Base-by-base conservation (phyloP, 176 grass and related monocot species). In the barley (Hordeum vulgare) region DNA sequence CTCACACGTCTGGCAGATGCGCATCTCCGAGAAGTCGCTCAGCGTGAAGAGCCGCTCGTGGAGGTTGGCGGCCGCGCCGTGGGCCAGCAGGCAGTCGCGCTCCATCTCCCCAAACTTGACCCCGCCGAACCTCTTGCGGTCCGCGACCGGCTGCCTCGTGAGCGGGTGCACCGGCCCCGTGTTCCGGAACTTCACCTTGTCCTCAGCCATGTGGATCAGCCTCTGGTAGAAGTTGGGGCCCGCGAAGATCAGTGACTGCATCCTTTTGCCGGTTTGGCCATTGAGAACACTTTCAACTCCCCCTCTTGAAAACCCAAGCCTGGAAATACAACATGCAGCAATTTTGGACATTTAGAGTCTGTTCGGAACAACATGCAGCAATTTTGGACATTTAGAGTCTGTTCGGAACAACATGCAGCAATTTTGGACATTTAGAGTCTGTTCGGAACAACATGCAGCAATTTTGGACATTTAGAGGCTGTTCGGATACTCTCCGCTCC, bases 21-120 rank as follows among this genome's bases (percentile, higher is more conserved):
- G 91, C 89, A 97, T 91, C 74, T 91, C 83, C 1, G 90, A 93
- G 83, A 94, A 94, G 85, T 98, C 90, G 8, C 92, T 93, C 23
- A 98, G 92, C 90, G 79, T 89, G 72, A 94, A 97, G 11, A 97
- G 86, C 45, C 94, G 88, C 81, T 97, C 90, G 34, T 93, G 93
- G 45, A 98, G 96, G 64, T 98, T 98, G 42, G 96, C 81, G 8
- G 96, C 92, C 21, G 96, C 87, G 1, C 92, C 96, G 20, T 98
- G 95, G 61, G 92, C 92, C 4, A 98, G 92, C n/a, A 98, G 89
- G 78, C 90, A 95, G 76, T 98, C 95, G 0, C 92, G 84, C 76
- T 98, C 95, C 95, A 98, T 98, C 59, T 98, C 95, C 59, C 95
- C 92, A 25, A 98, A 98, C 61, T 98, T 98, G 13, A 98, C 92